Base-by-base conservation (phyloP, 2,329 filamentous ascomycete genomes). In the Hansfordia pulvinata region DNA sequence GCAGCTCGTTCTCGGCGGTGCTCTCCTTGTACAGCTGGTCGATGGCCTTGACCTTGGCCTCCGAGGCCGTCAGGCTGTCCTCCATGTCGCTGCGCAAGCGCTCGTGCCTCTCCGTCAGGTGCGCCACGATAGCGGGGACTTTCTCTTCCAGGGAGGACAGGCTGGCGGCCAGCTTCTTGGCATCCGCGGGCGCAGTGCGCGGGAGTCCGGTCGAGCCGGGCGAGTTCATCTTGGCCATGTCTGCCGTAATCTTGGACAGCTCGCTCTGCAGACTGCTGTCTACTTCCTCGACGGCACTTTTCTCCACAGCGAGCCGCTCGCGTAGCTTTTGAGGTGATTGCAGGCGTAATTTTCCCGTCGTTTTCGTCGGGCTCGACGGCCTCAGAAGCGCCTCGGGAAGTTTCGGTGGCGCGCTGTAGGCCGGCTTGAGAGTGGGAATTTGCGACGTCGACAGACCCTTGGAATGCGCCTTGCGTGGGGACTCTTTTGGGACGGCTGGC, bases 21-120 rank as follows among this genome's bases (percentile, higher is more conserved):
- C 76, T 71, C 44, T 93, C 84, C 37, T 83, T 80, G 56, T 92
- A 93, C 27, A 93, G 59, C 52, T 92, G 81, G 47, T 94, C 86
- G 28, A 94, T 71, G 20, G 79, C 78, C 40, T 76, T 79, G 32
- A 77, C 76, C 41, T 90, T 86, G 32, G 67, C 68, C 47, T 94
- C 85, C 10, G 71, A 74, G 2, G 83, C 73, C 40, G 71, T 65
- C 10, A 93, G 61, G 2, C 75, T 76, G 12, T 61, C 70, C 21
- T 83, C 73, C 38, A 92, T 58, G 37, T 93, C 84, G 17, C 59
- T 61, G 33, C 79, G 71, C 26, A 93, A 64, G 4, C 62, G 55
- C 6, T 65, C 59, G 26, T 82, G 73, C 25, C 70, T 69, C 10
- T 64, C 59, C 8, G 60, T 62, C 23, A 84, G 53, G 15, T 76